Percentiles rank a stretch among this genome's conserved stretches.
Conservation (phyloP, 1,139 yeast species). For the Meyerozyma smithsonii region DNA sequence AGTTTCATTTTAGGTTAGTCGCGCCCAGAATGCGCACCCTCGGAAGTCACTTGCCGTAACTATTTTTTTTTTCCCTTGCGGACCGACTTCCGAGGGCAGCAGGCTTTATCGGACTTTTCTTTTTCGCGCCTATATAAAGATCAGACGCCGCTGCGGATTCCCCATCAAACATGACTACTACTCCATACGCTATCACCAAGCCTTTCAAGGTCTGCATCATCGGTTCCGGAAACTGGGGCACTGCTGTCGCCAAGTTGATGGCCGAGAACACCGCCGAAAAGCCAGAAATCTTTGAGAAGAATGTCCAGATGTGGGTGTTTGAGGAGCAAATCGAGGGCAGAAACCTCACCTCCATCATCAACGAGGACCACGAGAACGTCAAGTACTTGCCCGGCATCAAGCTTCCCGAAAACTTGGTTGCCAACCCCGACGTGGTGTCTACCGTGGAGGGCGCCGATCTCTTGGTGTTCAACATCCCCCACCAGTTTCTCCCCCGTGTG, state of each 20-base stretch:
- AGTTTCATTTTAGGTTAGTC: too few species aligned
- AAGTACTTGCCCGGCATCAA: constrained; percentile 78
- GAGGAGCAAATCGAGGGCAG: constrained; percentile 71
- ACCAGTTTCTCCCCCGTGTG: constrained; percentile 77
- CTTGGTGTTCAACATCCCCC: constrained; percentile 87
- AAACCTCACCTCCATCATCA: constrained; percentile 82
- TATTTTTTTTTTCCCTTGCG: too few species aligned
- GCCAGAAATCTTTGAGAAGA: constrained; percentile 59
- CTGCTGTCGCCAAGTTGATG: constrained; percentile 89
- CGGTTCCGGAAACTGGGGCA: constrained; percentile 91
- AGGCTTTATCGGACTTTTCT: constrained; percentile 3
- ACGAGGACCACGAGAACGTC: constrained; percentile 82
- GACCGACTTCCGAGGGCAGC: neutral
- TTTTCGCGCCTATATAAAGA: constrained; percentile 1
- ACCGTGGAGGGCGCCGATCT: constrained; percentile 77
- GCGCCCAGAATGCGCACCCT: too few species aligned
- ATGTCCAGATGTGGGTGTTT: constrained; percentile 92
- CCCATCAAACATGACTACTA: constrained; percentile 24
- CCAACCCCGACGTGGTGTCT: constrained; percentile 74
- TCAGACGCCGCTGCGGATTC: neutral
- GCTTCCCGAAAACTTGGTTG: constrained; percentile 75
- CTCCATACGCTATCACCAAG: constrained; percentile 28
- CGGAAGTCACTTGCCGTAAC: neutral
- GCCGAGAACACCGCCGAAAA: constrained; percentile 77
- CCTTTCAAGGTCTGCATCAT: constrained; percentile 58